Conservation (phyloP, 345 rosid genomes). For the Syzygium aromaticum region DNA sequence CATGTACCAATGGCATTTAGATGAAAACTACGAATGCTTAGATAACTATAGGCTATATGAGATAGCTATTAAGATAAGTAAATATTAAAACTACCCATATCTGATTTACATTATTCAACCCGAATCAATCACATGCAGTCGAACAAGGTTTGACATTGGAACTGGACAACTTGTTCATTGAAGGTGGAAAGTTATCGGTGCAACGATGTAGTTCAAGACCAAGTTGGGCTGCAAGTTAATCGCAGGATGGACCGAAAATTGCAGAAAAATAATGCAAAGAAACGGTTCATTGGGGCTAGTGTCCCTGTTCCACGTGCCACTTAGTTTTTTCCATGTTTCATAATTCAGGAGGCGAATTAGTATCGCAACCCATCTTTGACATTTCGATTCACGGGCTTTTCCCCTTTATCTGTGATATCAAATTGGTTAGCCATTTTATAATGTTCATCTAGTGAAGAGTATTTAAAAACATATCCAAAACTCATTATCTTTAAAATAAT, state of each 20-base stretch:
- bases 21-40: not conserved
- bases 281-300: not conserved
- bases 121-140: not conserved
- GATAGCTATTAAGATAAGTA: not conserved
- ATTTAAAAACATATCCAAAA: accelerated
- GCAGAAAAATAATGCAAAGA: not conserved
- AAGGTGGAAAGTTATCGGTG: not conserved
- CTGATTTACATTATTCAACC: not conserved
- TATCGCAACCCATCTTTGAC: not conserved
- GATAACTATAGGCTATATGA: not conserved
- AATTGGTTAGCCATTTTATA: not conserved
- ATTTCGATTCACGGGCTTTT: not conserved
- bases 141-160: not conserved
- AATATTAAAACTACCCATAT: not conserved
- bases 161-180: not conserved
- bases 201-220: not conserved
- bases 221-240: not conserved
- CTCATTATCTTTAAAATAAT: not conserved
- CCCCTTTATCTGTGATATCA: not conserved
- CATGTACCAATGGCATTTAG: not conserved
- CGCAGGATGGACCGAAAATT: not conserved
- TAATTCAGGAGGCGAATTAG: not conserved
- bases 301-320: not conserved
- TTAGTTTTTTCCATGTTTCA: not conserved
- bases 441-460: not conserved